Evolutionary conservation across 2,329 filamentous ascomycete species (phyloP), one percentile per base, ranked within the genome.

Genomic region (Fusarium neocosmosporiellum): DNA sequence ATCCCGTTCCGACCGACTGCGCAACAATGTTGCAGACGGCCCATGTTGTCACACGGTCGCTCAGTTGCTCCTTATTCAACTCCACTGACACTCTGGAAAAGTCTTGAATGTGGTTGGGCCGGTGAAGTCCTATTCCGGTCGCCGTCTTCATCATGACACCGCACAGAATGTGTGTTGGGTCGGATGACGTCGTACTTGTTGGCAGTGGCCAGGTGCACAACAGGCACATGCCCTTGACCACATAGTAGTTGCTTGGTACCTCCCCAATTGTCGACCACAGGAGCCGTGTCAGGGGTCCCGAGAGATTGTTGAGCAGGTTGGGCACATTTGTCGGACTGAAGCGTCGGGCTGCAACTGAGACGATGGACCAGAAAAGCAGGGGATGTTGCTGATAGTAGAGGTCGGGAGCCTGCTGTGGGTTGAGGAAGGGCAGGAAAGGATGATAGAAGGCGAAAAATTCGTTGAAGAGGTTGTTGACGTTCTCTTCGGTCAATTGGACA

Each of bases 81-180:
- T 95, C 91, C 34, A 94, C 87, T 2, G 90, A 92, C 31, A 93
- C 91, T 58, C 93, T 86, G 2, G 93, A 94, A 80, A 96, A 96
- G 80, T 96, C 94, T 80, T 95, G 93, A 50, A 93, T 93, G 80
- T 95, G 91, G 63, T 92, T 94, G 14, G 93, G 94, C 55, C 93
- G 89, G 78, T 96, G 93, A 61, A 96, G 86, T 22, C 94, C 93
- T 74, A 95, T 94, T 73, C 94, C 93, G 73, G 94, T 95, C 10
- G 94, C 94, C 24, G 93, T 90, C 83, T 95, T 94, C 90, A 96
- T 95, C 92, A 96, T 94, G 69, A 94, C 90, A 60, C 94, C 93
- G 74, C 92, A 92, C 20, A 95, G 84, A 79, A 94, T 95, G 79
- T 95, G 94, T 2, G 93, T 96, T 4, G 93, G 93, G 75, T 96